Evolutionary conservation across 176 grass and related monocot genomes (phyloP), one percentile per base, ranked within the genome.

Genomic region (Leersia perrieri): DNA sequence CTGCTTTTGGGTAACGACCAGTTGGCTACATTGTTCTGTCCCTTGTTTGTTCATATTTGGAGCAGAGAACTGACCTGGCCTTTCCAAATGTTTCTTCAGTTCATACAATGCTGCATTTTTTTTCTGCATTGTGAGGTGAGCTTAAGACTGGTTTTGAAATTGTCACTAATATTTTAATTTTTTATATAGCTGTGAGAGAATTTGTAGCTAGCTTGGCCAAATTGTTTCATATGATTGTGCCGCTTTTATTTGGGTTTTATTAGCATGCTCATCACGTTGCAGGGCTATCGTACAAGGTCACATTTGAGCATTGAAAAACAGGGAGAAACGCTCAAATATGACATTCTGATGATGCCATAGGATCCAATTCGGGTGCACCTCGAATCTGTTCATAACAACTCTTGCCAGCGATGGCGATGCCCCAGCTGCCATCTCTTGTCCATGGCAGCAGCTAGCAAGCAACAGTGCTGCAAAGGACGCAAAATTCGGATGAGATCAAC

Each of bases 341-440:
- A 4, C 33, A 34, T 39, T 66, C 6, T 27, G 67, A 41, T 27
- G 36, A 42, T 41, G 67, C 34, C 67, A 41, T 70, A 4, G 29
- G 29, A 23, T 20, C 34, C 11, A 29, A 33, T 45, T 31, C 3
- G 7, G 1, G 10, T 25, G 1, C 20, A 22, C 23, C 25, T 11
- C 13, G 14, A 62, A 76, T 62, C 25, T 76, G 33, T 25, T 40
- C 33, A 11, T 29, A 62, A 20, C 73, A 39, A 18, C 33, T 76
- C n/a, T 18, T 18, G 73, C 55, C 34, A 20, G 38, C 60, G 60
- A 78, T 47, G 60, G 27, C 6, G 75, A 78, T 28, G 75, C 39
- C 61, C 29, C 61, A 78, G 60, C 75, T 78, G 40, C 75, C 28
- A 4, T n/a, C n/a, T 64, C 75, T 33, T 23, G 75, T 66, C 75